These are phyloP conservation scores for Rutstroemia sp. DNA, from an alignment of 2,329 filamentous ascomycete species.

Conservation along the genomic window DNA sequence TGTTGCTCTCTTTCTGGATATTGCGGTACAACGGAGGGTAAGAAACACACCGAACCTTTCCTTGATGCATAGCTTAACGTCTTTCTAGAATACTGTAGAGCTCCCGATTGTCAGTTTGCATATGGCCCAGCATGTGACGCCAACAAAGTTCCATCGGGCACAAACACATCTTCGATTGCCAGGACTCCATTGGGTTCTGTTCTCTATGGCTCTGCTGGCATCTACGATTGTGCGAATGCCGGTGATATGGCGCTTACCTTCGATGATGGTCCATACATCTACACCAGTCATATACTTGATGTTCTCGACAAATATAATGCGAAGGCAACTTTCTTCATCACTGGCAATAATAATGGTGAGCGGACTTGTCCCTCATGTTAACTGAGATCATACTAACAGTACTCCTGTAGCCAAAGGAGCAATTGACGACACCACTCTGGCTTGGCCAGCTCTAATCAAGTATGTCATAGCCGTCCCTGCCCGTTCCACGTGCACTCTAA, in stretches of 20 bases:
- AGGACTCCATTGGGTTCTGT: conserved; percentile 45
- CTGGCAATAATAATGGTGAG: conserved; percentile 35
- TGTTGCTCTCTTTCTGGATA: conserved; percentile 15
- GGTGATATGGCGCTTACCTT: conserved; percentile 60
- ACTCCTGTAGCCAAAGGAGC: conserved; percentile 37
- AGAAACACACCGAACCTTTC: neutral
- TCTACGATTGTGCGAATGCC: conserved; percentile 47
- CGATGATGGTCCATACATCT: conserved; percentile 58
- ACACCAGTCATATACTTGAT: conserved; percentile 54
- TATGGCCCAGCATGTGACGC: conserved; percentile 42
- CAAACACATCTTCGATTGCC: conserved; percentile 41
- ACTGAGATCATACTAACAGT: neutral
- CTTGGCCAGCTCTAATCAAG: conserved; percentile 32
- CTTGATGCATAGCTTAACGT: neutral
- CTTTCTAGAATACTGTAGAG: conserved; percentile 15
- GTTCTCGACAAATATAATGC: conserved; percentile 51
- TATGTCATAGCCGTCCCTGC: neutral
- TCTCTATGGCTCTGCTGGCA: conserved; percentile 47
- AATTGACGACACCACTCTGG: conserved; percentile 42
- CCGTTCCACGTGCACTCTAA: conserved; percentile 9
- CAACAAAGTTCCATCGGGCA: conserved; percentile 44
- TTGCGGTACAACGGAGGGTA: conserved; percentile 5
- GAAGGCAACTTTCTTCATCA: conserved; percentile 51
- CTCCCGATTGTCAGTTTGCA: conserved; percentile 14
- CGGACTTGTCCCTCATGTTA: neutral